phyloP scores from a whole-genome alignment of 164 flowering plant species.

The Litsea cubeba region DNA sequence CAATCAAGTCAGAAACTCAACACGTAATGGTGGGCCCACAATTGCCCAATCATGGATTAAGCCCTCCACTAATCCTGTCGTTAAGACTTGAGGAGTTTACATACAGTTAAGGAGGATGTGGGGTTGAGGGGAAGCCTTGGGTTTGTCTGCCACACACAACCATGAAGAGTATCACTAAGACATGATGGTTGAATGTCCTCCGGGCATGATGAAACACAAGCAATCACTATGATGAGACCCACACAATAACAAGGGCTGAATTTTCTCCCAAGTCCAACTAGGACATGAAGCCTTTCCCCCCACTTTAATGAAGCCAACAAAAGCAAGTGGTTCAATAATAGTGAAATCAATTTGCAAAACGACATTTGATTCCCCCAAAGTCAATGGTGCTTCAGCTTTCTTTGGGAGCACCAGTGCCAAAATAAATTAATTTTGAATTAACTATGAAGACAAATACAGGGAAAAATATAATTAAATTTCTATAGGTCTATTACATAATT shows the following conservation, averaged over 20 bases:
- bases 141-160: conserved; percentile 49
- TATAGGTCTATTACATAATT: no score
- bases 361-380: no score
- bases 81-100: conserved; percentile 5
- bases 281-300: not conserved
- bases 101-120: not conserved
- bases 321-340: not conserved
- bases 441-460: no score
- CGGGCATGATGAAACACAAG: conserved; percentile 30
- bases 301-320: not conserved
- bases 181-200: conserved; percentile 31
- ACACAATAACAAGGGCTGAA: conserved; percentile 19
- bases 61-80: conserved; percentile 20
- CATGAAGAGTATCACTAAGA: conserved; percentile 7
- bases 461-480: no score
- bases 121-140: conserved; percentile 34
- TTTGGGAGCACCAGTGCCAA: not conserved
- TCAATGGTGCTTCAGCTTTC: no score
- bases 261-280: not conserved
- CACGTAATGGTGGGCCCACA: conserved; percentile 2
- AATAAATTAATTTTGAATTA: no score
- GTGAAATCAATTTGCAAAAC: no score
- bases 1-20: not conserved
- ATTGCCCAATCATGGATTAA: conserved; percentile 11
- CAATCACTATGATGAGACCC: conserved; percentile 23